Evolutionary conservation across 495 filamentous ascomycete genomes (phyloP), one percentile per base, ranked within the genome.

Genomic region (Friedmanniomyces simplex): DNA sequence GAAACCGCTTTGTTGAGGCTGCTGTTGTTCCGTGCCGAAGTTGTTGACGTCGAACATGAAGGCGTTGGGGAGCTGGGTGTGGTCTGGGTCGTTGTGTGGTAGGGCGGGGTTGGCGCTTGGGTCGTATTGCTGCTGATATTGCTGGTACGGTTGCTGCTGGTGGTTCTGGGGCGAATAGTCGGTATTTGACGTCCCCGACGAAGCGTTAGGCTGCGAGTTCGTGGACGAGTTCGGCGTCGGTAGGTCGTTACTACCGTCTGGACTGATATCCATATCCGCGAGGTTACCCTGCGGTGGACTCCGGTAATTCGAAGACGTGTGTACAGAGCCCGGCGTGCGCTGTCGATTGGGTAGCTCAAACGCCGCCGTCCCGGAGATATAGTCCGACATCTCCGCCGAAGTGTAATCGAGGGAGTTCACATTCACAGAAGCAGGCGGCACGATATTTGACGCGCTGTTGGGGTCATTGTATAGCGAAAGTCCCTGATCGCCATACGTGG

Each of bases 211-310:
- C 26, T 63, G 55, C 0, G 54, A 57, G 1, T 24, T 18, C 21
- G 20, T 43, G 12, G 58, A 45, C 1, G 60, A 59, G 36, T 50
- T 50, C 10, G 55, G 55, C n/a, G 60, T 54, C 1, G n/a, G 32
- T 2, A 50, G 50, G 36, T 59, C 60, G n/a, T 25, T 34, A 28
- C 54, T 54, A 18, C 39, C 51, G 39, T 59, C 60, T 18, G 50
- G 60, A 50, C 50, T 59, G 22, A 37, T 50, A 25, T 63, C 60
- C 60, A 63, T 63, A 2, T 59, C 60, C 11, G 26, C n/a, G 18
- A 55, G 50, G 51, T 20, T 41, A 14, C 22, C 25, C 3, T 50
- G 49, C 22, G 47, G 41, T 24, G 56, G 56, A 56, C 60, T 58
- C 12, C 50, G 50, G 34, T 50, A 52, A 8, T 24, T 48, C n/a